Evolutionary conservation across 1,284 basidiomycete species (phyloP).

Genomic region (Malassezia dermatis): DNA sequence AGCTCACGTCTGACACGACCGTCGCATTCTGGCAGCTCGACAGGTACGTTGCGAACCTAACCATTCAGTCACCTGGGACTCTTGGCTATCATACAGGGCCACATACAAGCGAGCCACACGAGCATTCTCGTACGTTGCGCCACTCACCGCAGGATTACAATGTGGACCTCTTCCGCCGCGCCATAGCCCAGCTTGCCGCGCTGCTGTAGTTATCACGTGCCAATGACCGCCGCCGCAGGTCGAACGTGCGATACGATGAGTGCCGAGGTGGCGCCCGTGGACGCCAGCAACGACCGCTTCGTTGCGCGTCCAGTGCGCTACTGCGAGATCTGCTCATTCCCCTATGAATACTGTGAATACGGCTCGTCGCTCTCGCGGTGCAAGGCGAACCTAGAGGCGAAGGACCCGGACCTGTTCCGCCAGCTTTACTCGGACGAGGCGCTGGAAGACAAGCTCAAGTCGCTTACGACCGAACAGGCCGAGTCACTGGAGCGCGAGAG

Average conservation of each 20-base stretch:
- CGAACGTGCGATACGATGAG: conserved; percentile 8
- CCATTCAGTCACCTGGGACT: conserved; percentile 57
- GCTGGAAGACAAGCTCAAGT: conserved; percentile 32
- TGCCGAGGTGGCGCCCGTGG: background rate
- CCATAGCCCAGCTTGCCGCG: conserved; percentile 49
- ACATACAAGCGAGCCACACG: conserved; percentile 64
- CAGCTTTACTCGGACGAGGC: conserved; percentile 40
- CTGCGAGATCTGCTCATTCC: conserved; percentile 43
- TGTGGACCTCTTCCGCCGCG: conserved; percentile 65
- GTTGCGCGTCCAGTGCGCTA: conserved; percentile 28
- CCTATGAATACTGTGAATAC: conserved; percentile 47
- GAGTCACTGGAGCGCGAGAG: conserved; percentile 42
- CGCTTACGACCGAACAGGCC: conserved; percentile 39
- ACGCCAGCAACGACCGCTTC: background rate
- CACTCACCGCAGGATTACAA: conserved; percentile 61
- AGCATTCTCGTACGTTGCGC: conserved; percentile 56
- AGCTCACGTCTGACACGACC: conserved; percentile 63
- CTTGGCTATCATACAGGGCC: conserved; percentile 67
- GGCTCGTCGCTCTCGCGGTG: conserved; percentile 37
- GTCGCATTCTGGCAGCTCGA: conserved; percentile 79
- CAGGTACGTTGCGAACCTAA: conserved; percentile 50
- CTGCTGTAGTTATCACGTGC: conserved; percentile 4
- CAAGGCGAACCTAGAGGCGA: conserved; percentile 30
- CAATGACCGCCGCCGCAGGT: background rate
- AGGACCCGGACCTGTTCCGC: conserved; percentile 28